Conservation (phyloP, 306 rosid genomes). For the Fragaria nilgerrensis region DNA sequence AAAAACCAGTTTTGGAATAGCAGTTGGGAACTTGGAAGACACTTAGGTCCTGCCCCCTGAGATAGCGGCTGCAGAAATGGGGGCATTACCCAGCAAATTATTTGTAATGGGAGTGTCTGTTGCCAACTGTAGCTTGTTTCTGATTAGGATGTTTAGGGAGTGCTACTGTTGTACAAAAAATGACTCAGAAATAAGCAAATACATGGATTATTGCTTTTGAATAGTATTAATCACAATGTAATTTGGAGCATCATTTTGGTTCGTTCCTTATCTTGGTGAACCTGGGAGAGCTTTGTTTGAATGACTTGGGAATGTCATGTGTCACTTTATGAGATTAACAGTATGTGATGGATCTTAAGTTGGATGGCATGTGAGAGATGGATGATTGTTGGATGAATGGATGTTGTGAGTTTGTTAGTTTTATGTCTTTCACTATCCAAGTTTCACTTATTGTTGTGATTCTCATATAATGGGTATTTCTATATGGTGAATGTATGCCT, state of each 20-base stretch:
- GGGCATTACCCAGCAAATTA: conserved; percentile 47
- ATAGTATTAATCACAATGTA: conserved; percentile 56
- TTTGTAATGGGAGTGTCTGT: conserved; percentile 58
- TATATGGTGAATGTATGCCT: conserved; percentile 17
- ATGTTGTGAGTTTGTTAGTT: conserved; percentile 25
- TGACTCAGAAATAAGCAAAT: conserved; percentile 32
- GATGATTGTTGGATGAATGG: conserved; percentile 31
- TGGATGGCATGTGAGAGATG: conserved; percentile 28
- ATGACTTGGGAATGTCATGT: conserved; percentile 51
- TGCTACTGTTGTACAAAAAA: conserved; percentile 55
- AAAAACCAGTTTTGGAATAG: conserved; percentile 59
- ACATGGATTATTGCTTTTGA: conserved; percentile 44
- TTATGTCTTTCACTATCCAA: conserved; percentile 23
- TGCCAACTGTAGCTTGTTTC: conserved; percentile 51
- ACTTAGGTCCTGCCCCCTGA: conserved; percentile 67
- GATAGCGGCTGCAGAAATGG: conserved; percentile 57
- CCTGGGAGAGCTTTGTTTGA: conserved; percentile 34
- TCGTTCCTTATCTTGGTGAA: conserved; percentile 39
- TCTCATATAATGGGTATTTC: conserved; percentile 27
- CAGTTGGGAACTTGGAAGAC: conserved; percentile 72
- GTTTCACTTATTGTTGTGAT: conserved; percentile 3
- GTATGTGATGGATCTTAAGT: conserved; percentile 25
- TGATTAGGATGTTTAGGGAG: conserved; percentile 44
- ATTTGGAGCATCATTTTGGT: conserved; percentile 40
- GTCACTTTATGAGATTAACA: conserved; percentile 25